Percentiles rank a stretch among this genome's conserved stretches.
Conservation (phyloP, 768 basidiomycete species). For the Naganishia kalamii region DNA sequence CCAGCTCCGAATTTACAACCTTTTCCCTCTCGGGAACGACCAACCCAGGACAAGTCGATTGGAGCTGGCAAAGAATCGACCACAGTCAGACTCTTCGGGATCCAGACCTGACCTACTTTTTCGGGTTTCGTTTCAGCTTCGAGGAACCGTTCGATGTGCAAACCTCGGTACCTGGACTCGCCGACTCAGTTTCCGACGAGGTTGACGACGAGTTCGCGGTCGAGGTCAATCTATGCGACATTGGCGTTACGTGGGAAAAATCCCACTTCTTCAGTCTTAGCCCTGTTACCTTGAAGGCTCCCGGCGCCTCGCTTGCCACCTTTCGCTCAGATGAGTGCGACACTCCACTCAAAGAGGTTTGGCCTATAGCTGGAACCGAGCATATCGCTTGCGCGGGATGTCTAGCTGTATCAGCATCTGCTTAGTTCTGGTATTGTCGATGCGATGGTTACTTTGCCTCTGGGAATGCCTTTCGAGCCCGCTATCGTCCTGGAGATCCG, state of each 20-base stretch:
- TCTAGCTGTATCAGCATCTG: too few relatives aligned
- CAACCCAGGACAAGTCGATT: not conserved
- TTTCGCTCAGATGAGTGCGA: not conserved
- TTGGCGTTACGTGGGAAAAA: not conserved
- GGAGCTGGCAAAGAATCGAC: not conserved
- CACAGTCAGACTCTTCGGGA: not conserved
- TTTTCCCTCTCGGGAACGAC: not conserved
- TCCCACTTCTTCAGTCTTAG: too few relatives aligned
- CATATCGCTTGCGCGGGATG: not conserved
- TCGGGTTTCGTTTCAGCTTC: not conserved
- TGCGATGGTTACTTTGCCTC: too few relatives aligned
- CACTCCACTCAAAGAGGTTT: not conserved
- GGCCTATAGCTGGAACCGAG: not conserved
- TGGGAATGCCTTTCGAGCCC: too few relatives aligned
- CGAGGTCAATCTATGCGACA: not conserved
- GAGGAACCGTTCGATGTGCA: not conserved
- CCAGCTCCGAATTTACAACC: not conserved
- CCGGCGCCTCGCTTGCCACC: not conserved
- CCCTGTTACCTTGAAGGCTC: not conserved
- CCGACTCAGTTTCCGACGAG: too few relatives aligned
- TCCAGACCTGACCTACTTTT: not conserved
- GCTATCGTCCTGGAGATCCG: too few relatives aligned
- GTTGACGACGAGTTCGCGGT: not conserved
- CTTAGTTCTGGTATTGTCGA: too few relatives aligned
- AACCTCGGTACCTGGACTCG: not conserved